Evolutionary conservation across 345 rosid species (phyloP).

Genomic region (Pugionium dolabratum): DNA sequence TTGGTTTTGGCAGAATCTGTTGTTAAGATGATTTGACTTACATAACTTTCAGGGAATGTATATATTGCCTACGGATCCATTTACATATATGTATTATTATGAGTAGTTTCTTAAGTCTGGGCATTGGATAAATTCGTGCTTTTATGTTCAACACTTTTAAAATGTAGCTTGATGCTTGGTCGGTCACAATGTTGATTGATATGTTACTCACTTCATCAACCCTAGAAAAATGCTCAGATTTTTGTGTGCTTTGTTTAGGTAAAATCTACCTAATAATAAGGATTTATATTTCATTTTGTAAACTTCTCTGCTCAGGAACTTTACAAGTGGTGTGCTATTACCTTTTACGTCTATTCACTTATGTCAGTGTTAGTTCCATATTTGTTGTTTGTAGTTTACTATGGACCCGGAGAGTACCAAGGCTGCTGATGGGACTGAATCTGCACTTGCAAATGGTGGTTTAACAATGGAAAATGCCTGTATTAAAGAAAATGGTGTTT

Average conservation of each 20-base stretch:
- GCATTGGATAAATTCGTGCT: no score
- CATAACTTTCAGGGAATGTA: background rate
- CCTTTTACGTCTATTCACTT: background rate
- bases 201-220: no score
- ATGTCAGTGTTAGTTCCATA: background rate
- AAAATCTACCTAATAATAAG: background rate
- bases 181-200: no score
- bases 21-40: no score
- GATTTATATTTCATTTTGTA: no score
- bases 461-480: constrained; percentile 38
- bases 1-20: background rate
- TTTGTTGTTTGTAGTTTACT: constrained; percentile 32
- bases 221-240: no score
- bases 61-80: constrained; percentile 2
- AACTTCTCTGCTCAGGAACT: constrained; percentile 9
- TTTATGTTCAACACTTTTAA: no score
- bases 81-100: background rate
- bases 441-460: constrained; percentile 53
- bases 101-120: background rate
- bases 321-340: background rate
- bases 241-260: background rate
- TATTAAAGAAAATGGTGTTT: constrained; percentile 40
- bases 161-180: no score
- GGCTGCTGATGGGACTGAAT: constrained; percentile 48
- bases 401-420: constrained; percentile 58